Evolutionary conservation across 306 rosid genomes (phyloP), one percentile per base, ranked within the genome.

Genomic region (Trichosanthes truncata): DNA sequence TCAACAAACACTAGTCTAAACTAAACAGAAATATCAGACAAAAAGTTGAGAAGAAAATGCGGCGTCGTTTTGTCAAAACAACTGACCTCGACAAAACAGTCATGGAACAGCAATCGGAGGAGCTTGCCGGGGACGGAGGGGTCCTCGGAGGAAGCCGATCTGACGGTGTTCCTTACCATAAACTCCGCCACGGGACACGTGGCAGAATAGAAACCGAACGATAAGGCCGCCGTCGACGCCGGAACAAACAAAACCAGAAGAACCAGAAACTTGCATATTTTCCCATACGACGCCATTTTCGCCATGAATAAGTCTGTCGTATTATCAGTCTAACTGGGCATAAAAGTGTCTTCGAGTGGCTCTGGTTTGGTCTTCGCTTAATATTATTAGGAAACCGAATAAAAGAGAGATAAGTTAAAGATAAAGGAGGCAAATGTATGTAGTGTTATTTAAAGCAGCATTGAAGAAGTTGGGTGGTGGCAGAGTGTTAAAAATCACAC

Each of bases 91-190:
- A 92, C 98, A 38, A 92, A 94, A 86, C 98, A 94, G 80, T 94
- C 98, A 82, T 92, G 98, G 86, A 94, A 94, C 65, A 90, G 81
- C 87, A 94, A 80, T 80, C 98, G 98, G 72, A 94, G 94, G 82
- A 94, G 98, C 89, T 92, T 92, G 36, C 94, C 96, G 4, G 98
- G 97, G 72, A 92, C 45, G 40, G 98, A 79, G 36, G 96, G 92
- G 83, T 94, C 98, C 21, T 13, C 31, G 15, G 89, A 82, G 57
- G 94, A 88, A 79, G 92, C 89, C 40, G 97, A 87, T 38, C 83
- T 81, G 15, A 94, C 92, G 4, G 87, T 83, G 84, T 86, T 84
- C 84, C 90, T 83, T 55, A 94, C 87, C 25, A 90, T 68, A 17
- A 85, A 79, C 88, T 94, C 98, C 1, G 96, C 98, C 1, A 90